Base-by-base conservation (phyloP, 768 basidiomycete species). In the Termitomyces titanicus region DNA sequence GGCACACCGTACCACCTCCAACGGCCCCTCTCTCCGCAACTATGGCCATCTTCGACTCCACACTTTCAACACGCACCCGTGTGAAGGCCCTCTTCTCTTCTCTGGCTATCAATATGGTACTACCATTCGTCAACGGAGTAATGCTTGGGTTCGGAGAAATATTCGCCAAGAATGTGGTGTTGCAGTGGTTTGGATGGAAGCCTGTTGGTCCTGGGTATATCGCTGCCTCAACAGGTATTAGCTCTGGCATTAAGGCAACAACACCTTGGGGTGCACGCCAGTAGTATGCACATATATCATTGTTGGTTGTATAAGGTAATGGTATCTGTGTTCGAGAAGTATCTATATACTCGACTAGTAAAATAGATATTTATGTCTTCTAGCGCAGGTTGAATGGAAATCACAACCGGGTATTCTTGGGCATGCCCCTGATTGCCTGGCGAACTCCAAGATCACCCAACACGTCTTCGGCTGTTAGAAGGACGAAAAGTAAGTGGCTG, bases 81-180 rank as follows among this genome's bases (percentile, higher is more conserved):
- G 64, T 82, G 44, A 82, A 79, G 38, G 89, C 92, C 9, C 67
- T 91, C 49, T 69, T 86, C 51, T 85, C 89, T 15, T 84, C 88
- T 22, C 68, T 94, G 59, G 88, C 88, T 25, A 89, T 96, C 67
- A 95, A 96, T 67, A 67, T 96, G 58, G 66, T 89, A 0, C 77
- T 96, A 37, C 93, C 93, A 0, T 96, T 96, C 69, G 80, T 96
- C 9, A 96, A 95, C 60, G 94, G 93, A 18, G 89, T 96, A 55
- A 96, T 96, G 93, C 83, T 94, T 48, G 93, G 93, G n/a, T 94
- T 95, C 66, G 93, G 93, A 38, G 94, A 96, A 70, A 89, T 96
- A 47, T 93, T 94, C 66, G 93, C 89, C 34, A 89, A 88, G 70
- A 82, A 88, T 43, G 78, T 89, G n/a, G 68, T 90, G 17, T 70